phyloP scores from a whole-genome alignment of 2,329 filamentous ascomycete genomes.

The Penicillium hesseltinei region DNA sequence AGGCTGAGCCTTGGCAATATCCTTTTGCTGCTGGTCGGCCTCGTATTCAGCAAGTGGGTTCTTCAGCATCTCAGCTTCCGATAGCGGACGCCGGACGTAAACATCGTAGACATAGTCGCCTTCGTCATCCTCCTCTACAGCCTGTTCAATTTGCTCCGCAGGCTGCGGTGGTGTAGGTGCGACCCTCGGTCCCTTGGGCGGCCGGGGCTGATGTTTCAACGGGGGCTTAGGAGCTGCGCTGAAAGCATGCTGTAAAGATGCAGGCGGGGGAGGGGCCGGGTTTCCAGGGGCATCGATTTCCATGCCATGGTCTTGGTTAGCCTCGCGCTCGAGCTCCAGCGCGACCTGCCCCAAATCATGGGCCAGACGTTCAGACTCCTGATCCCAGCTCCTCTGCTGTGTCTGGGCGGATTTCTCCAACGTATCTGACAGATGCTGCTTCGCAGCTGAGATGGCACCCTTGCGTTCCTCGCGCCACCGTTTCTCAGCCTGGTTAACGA shows the following conservation, averaged over 20 bases:
- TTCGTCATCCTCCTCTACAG: conserved; percentile 42
- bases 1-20: conserved; percentile 31
- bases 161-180: conserved; percentile 5
- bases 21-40: conserved; percentile 28
- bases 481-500: conserved; percentile 42
- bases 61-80: conserved; percentile 33
- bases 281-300: conserved; percentile 16
- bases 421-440: conserved; percentile 33
- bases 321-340: conserved; percentile 40
- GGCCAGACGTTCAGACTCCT: conserved; percentile 44
- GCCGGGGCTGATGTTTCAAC: conserved; percentile 39
- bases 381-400: conserved; percentile 41
- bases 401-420: conserved; percentile 37
- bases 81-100: conserved; percentile 53
- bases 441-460: conserved; percentile 35
- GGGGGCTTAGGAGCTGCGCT: conserved; percentile 25
- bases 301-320: conserved; percentile 17
- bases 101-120: conserved; percentile 62
- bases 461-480: conserved; percentile 39
- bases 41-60: conserved; percentile 36
- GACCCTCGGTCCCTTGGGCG: conserved; percentile 31
- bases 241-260: background rate
- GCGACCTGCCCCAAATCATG: conserved; percentile 44
- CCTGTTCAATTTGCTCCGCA: conserved; percentile 1
- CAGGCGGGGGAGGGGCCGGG: background rate